Evolutionary conservation across 495 filamentous ascomycete genomes (phyloP).

Genomic region (Podospora conica): DNA sequence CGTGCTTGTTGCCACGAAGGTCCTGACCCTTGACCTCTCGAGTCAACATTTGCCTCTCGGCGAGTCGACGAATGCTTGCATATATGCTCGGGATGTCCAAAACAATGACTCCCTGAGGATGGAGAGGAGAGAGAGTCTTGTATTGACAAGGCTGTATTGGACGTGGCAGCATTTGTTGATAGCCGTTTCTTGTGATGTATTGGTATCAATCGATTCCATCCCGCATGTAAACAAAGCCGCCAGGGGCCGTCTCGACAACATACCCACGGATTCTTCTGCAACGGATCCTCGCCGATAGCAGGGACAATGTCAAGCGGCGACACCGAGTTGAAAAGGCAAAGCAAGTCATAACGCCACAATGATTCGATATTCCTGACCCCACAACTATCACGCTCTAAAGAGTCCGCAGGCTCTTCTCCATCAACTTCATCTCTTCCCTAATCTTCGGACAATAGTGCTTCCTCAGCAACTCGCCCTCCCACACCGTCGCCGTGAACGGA

Average conservation of each 20-base stretch:
- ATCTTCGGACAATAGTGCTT: conserved; percentile 85
- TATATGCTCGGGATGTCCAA: not conserved
- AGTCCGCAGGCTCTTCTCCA: conserved; percentile 54
- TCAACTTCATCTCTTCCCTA: conserved; percentile 60
- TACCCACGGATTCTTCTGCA: not conserved
- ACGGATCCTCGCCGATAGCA: not conserved
- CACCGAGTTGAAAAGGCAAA: not conserved
- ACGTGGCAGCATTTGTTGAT: not conserved
- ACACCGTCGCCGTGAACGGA: conserved; percentile 82
- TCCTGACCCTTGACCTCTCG: not conserved
- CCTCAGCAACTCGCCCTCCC: conserved; percentile 85
- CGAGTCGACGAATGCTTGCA: not conserved
- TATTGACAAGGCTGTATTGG: not conserved
- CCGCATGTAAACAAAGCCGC: not conserved
- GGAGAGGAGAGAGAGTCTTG: not conserved
- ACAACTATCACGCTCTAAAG: not conserved
- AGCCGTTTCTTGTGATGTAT: not conserved
- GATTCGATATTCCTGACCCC: not conserved
- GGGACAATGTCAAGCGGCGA: not conserved
- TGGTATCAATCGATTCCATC: not conserved
- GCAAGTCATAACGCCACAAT: not conserved
- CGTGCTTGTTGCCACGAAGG: not conserved
- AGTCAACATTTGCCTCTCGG: not conserved
- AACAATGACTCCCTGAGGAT: not conserved
- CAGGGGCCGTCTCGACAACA: not conserved